These are phyloP conservation scores for Schizophyllum amplum DNA, from an alignment of 1,284 basidiomycete species.

Conservation along the genomic window DNA sequence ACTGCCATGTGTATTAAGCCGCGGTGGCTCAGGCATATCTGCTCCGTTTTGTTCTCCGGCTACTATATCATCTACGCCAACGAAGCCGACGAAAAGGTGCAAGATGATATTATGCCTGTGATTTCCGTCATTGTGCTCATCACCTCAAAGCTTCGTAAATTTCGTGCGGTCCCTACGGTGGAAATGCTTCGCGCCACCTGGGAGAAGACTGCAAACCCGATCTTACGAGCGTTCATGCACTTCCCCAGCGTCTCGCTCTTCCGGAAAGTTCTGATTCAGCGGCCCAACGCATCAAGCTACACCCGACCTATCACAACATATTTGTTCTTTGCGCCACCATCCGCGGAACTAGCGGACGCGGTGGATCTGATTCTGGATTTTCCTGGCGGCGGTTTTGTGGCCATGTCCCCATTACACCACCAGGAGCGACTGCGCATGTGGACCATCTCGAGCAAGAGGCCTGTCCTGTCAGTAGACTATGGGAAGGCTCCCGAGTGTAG, in stretches of 20 bases:
- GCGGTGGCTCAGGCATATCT: slow-evolving; percentile 85
- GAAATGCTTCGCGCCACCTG: slow-evolving; percentile 94
- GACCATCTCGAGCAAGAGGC: slow-evolving; percentile 74
- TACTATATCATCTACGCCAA: slow-evolving; percentile 95
- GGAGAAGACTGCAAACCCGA: slow-evolving; percentile 95
- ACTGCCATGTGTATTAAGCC: slow-evolving; percentile 92
- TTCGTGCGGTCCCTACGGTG: slow-evolving; percentile 87
- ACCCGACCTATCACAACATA: slow-evolving; percentile 77
- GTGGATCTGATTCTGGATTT: slow-evolving; percentile 87
- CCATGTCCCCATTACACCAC: slow-evolving; percentile 92
- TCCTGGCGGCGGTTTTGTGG: slow-evolving; percentile 94
- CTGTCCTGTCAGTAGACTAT: slow-evolving; percentile 86
- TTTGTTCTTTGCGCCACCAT: slow-evolving; percentile 77
- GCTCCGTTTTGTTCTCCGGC: slow-evolving; percentile 74
- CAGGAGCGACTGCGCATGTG: slow-evolving; percentile 89
- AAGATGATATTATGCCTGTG: slow-evolving; percentile 11
- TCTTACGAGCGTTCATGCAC: slow-evolving; percentile 63
- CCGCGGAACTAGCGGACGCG: slow-evolving; percentile 55
- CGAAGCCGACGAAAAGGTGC: slow-evolving; percentile 90
- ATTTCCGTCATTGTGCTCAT: slow-evolving; percentile 3
- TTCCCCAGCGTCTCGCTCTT: slow-evolving; percentile 59
- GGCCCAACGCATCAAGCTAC: slow-evolving; percentile 72
- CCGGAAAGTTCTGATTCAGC: slow-evolving; percentile 72
- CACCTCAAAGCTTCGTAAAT: slow-evolving; percentile 70
- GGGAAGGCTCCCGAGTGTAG: slow-evolving; percentile 94